These are phyloP conservation scores for Russula ochroleuca DNA, from an alignment of 768 basidiomycete species.

Conservation along the genomic window DNA sequence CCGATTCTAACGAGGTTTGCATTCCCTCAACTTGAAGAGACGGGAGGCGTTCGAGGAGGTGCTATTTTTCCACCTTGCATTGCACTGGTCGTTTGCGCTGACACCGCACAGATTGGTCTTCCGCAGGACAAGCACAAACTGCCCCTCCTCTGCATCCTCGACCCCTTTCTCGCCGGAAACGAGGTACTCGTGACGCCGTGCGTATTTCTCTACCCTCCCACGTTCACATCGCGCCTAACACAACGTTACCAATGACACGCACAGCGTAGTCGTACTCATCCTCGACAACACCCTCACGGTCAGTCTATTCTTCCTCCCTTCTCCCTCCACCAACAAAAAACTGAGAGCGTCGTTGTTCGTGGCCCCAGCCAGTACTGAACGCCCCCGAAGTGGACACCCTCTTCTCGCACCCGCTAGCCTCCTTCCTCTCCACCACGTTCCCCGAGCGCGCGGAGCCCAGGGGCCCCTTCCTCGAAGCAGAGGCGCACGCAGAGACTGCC, in stretches of 20 bases:
- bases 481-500: constrained; percentile 39
- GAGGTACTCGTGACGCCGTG: constrained; percentile 80
- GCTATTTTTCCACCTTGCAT: constrained; percentile 5
- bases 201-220: constrained; percentile 33
- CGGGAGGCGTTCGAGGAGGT: constrained; percentile 93
- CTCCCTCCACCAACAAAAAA: not conserved
- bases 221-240: not conserved
- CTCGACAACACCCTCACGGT: constrained; percentile 74
- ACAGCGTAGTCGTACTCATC: constrained; percentile 80
- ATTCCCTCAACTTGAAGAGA: constrained; percentile 49
- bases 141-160: constrained; percentile 70
- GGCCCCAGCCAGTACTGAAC: constrained; percentile 71
- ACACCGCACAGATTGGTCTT: constrained; percentile 64
- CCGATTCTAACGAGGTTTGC: constrained; percentile 1
- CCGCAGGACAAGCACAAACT: constrained; percentile 64
- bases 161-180: constrained; percentile 72
- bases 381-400: constrained; percentile 70
- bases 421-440: constrained; percentile 57
- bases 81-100: not conserved
- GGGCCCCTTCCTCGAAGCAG: constrained; percentile 40
- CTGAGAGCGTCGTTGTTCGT: not conserved
- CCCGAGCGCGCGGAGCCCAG: constrained; percentile 34
- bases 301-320: constrained; percentile 24
- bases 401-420: constrained; percentile 79
- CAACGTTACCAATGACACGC: not conserved